Conservation (phyloP, 371 early-diverging fungal species). For the Apophysomyces trapeziformis region DNA sequence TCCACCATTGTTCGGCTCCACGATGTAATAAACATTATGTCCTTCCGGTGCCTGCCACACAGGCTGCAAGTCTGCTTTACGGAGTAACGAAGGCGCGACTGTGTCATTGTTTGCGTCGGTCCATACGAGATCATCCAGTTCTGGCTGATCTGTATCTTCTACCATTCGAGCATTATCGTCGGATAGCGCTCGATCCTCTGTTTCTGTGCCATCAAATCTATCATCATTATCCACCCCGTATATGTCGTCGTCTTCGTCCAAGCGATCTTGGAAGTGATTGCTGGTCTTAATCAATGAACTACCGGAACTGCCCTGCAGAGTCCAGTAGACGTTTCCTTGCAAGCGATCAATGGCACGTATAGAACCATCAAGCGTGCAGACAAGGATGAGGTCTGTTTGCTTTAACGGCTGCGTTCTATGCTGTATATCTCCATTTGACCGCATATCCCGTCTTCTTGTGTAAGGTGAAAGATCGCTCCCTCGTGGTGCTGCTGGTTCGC, state of each 20-base stretch:
- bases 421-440: not conserved
- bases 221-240: not conserved
- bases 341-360: constrained; percentile 48
- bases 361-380: constrained; percentile 51
- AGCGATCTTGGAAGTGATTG: constrained; percentile 17
- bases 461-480: not conserved
- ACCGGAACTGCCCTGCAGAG: constrained; percentile 36
- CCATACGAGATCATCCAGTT: not conserved
- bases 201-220: no score
- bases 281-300: constrained; percentile 43
- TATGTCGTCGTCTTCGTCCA: not conserved
- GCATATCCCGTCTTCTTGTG: not conserved
- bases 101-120: not conserved
- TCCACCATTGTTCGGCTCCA: constrained; percentile 81
- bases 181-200: no score
- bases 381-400: constrained; percentile 39
- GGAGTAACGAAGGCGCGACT: not conserved
- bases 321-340: constrained; percentile 42
- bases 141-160: not conserved
- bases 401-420: constrained; percentile 4
- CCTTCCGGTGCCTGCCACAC: constrained; percentile 2
- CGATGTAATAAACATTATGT: constrained; percentile 58
- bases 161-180: no score
- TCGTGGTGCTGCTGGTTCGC: not conserved
- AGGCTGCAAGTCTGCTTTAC: not conserved